Conservation (phyloP, 345 rosid genomes). For the Eucalyptus decipiens region DNA sequence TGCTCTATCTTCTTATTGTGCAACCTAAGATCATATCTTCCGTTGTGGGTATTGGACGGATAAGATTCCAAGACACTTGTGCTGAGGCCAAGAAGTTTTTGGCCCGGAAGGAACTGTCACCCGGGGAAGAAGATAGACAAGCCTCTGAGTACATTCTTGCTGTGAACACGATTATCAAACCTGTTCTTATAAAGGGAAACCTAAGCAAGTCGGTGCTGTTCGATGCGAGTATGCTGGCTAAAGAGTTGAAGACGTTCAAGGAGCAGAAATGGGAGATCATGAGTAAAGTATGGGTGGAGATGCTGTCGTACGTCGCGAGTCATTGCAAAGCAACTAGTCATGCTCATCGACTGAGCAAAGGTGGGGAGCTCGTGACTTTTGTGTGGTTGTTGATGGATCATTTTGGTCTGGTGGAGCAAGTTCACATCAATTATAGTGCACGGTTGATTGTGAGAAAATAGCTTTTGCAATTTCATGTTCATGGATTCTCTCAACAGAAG, state of each 20-base stretch:
- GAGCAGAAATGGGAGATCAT: slow-evolving; percentile 33
- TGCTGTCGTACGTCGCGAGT: slow-evolving; percentile 39
- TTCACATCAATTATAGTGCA: too few species aligned
- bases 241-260: slow-evolving; percentile 6
- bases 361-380: slow-evolving; percentile 35
- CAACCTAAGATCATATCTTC: background rate
- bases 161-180: slow-evolving; percentile 14
- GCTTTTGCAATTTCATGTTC: background rate
- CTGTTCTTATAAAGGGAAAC: slow-evolving; percentile 36
- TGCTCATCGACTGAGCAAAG: background rate
- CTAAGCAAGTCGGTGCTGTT: slow-evolving; percentile 54
- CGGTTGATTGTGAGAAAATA: too few species aligned
- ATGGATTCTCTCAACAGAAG: background rate
- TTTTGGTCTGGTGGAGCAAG: too few species aligned
- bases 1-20: background rate
- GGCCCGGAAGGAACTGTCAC: background rate
- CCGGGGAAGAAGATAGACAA: background rate
- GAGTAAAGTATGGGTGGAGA: slow-evolving; percentile 57
- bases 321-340: slow-evolving; percentile 41
- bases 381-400: too few species aligned
- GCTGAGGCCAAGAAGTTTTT: slow-evolving; percentile 1
- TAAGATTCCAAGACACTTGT: background rate
- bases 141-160: background rate
- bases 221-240: slow-evolving; percentile 43
- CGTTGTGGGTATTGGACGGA: background rate